phyloP scores from a whole-genome alignment of 495 filamentous ascomycete genomes.

The Penicillium angulare region DNA sequence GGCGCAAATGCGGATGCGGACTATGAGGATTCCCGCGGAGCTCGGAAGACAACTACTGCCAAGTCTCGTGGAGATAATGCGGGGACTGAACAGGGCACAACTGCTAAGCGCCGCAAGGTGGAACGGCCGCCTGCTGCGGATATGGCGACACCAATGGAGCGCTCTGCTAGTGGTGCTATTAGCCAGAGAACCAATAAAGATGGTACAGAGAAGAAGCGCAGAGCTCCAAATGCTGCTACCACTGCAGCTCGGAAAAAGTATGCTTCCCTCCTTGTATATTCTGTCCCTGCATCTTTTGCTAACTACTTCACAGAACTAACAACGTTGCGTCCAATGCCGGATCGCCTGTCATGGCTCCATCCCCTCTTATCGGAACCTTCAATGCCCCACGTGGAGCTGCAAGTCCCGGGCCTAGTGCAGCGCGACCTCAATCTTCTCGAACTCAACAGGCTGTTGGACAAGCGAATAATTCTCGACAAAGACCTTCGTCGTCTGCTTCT shows the following conservation, averaged over 20 bases:
- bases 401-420: slow-evolving; percentile 40
- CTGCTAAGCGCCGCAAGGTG: slow-evolving; percentile 75
- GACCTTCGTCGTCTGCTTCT: slow-evolving; percentile 60
- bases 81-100: slow-evolving; percentile 35
- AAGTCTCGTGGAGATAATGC: slow-evolving; percentile 62
- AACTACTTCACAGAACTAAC: slow-evolving; percentile 43
- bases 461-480: slow-evolving; percentile 53
- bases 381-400: slow-evolving; percentile 46
- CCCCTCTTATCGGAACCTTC: slow-evolving; percentile 66
- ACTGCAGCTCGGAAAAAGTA: slow-evolving; percentile 71
- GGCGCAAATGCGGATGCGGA: slow-evolving; percentile 73
- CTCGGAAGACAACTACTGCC: slow-evolving; percentile 56
- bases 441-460: slow-evolving; percentile 66
- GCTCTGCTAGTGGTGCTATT: slow-evolving; percentile 61
- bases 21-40: slow-evolving; percentile 62
- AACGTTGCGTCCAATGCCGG: slow-evolving; percentile 49
- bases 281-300: not conserved
- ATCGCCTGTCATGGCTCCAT: slow-evolving; percentile 70
- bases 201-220: slow-evolving; percentile 69
- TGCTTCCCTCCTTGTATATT: slow-evolving; percentile 13
- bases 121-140: slow-evolving; percentile 56
- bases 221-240: slow-evolving; percentile 57
- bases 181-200: slow-evolving; percentile 52
- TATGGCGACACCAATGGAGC: slow-evolving; percentile 61
- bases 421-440: slow-evolving; percentile 61